Evolutionary conservation across 768 basidiomycete species (phyloP).

Genomic region (Dacryopinax primogenitus): DNA sequence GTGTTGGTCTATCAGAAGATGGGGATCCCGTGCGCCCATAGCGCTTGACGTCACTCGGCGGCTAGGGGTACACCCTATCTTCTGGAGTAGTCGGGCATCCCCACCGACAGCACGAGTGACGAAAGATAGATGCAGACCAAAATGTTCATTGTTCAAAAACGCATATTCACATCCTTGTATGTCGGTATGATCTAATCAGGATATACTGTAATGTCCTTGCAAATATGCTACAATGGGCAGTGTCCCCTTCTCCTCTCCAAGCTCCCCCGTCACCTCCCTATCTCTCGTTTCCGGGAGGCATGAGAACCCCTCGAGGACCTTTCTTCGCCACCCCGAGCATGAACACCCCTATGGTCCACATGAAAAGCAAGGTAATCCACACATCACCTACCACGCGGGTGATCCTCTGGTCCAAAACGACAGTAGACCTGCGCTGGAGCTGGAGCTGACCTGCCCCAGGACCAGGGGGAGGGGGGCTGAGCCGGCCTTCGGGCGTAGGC

Average conservation of each 20-base stretch:
- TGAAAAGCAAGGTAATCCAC: not conserved
- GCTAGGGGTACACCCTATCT: no score
- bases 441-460: not conserved
- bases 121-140: not conserved
- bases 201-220: slow-evolving; percentile 9
- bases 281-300: no score
- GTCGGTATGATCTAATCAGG: not conserved
- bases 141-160: not conserved
- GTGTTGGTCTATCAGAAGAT: no score
- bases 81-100: no score
- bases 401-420: not conserved
- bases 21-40: no score
- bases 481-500: not conserved
- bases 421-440: not conserved
- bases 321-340: not conserved
- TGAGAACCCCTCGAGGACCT: not conserved
- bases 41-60: no score
- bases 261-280: not conserved
- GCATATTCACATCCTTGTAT: not conserved
- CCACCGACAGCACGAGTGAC: no score
- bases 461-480: not conserved
- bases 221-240: not conserved
- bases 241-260: not conserved
- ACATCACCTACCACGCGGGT: not conserved
- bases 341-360: not conserved